phyloP scores from a whole-genome alignment of 768 basidiomycete species.

The Termitomyces bulborhizus region DNA sequence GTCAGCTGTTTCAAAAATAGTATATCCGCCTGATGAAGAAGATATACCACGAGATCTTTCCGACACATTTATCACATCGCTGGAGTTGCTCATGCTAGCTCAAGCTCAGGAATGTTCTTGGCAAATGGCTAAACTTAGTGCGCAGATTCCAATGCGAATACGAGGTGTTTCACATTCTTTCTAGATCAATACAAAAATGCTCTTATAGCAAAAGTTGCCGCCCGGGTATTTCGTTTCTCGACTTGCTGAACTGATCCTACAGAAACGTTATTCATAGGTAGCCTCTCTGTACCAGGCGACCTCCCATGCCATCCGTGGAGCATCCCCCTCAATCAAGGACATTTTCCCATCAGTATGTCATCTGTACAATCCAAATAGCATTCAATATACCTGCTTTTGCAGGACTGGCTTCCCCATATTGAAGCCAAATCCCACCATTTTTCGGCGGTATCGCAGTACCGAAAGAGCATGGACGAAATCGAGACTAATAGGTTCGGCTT shows the following conservation, averaged over 20 bases:
- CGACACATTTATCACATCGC: slow-evolving; percentile 45
- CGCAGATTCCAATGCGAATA: slow-evolving; percentile 13
- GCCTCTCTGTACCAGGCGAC: slow-evolving; percentile 61
- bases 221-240: slow-evolving; percentile 38
- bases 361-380: neutral
- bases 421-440: slow-evolving; percentile 85
- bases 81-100: slow-evolving; percentile 80
- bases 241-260: neutral
- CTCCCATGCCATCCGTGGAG: slow-evolving; percentile 34
- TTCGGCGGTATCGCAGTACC: slow-evolving; percentile 79
- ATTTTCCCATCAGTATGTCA: slow-evolving; percentile 48
- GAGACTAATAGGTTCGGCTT: slow-evolving; percentile 56
- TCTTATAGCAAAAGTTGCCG: slow-evolving; percentile 77
- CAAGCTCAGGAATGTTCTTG: slow-evolving; percentile 97
- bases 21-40: slow-evolving; percentile 40
- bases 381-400: neutral
- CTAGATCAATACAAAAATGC: slow-evolving; percentile 72
- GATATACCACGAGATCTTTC: slow-evolving; percentile 65
- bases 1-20: slow-evolving; percentile 47
- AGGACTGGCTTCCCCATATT: slow-evolving; percentile 81
- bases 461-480: slow-evolving; percentile 85
- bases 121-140: slow-evolving; percentile 87
- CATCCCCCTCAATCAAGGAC: slow-evolving; percentile 36
- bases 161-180: slow-evolving; percentile 11
- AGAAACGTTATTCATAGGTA: slow-evolving; percentile 28